A percentile compares a stretch with the other conserved stretches of the same genome.
phyloP scores from a whole-genome alignment of 2,329 filamentous ascomycete genomes.

The Endoconidiophora polonica region DNA sequence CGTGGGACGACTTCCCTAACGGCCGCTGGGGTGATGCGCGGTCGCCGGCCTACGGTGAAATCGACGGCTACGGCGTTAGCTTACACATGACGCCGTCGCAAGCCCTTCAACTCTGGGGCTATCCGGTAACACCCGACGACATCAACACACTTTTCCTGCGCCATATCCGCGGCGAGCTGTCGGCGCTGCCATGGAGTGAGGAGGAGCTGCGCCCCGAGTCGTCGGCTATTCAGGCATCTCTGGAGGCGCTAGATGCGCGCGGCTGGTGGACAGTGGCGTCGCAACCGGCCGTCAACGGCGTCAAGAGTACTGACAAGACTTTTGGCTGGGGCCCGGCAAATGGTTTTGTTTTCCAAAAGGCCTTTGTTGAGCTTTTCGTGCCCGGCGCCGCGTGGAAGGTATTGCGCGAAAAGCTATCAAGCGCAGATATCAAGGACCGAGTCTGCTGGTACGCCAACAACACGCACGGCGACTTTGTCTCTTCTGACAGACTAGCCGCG shows the following conservation, averaged over 20 bases:
- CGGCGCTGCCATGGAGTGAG: constrained; percentile 86
- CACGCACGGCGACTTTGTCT: constrained; percentile 57
- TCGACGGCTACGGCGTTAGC: constrained; percentile 95
- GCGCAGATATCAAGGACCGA: constrained; percentile 41
- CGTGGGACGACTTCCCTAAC: constrained; percentile 97
- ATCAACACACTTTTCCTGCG: constrained; percentile 66
- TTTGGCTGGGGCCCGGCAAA: constrained; percentile 90
- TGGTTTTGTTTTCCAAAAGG: constrained; percentile 95
- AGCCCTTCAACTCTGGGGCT: constrained; percentile 72
- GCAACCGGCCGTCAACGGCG: constrained; percentile 81
- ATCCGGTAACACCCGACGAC: constrained; percentile 52
- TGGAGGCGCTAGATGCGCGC: constrained; percentile 58
- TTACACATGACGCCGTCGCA: constrained; percentile 77
- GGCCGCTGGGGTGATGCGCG: constrained; percentile 87
- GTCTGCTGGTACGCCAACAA: constrained; percentile 85
- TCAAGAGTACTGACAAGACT: constrained; percentile 55
- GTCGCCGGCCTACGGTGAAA: constrained; percentile 87
- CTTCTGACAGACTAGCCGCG: constrained; percentile 33
- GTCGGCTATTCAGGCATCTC: constrained; percentile 56
- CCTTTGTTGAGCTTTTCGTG: constrained; percentile 93
- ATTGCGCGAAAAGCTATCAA: constrained; percentile 46
- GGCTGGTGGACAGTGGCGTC: constrained; percentile 96
- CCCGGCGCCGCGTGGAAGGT: constrained; percentile 53
- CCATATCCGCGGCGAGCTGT: constrained; percentile 63
- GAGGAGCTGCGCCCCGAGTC: constrained; percentile 76